Conservation (phyloP, 2,329 filamentous ascomycete species). For the Colletotrichum tropicale region DNA sequence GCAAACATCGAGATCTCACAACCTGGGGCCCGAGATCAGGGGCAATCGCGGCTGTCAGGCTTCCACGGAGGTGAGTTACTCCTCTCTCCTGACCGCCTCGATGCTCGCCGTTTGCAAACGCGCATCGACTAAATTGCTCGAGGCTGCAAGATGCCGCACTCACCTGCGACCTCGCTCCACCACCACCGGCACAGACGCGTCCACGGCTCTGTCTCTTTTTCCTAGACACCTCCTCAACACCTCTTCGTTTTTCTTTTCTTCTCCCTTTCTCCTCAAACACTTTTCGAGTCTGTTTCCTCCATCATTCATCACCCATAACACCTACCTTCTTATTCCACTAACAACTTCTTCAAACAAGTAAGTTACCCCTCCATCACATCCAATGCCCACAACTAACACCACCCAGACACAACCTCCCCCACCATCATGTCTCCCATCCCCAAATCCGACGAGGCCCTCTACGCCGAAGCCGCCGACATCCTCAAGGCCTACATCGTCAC, state of each 20-base stretch:
- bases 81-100: not conserved
- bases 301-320: accelerated
- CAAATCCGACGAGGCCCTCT: not conserved
- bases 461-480: not conserved
- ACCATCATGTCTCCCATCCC: not conserved
- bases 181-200: not conserved
- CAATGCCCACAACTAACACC: not conserved
- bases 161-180: accelerated
- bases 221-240: not conserved
- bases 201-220: not conserved
- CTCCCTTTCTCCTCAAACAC: accelerated
- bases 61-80: accelerated
- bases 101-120: not conserved
- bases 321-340: not conserved
- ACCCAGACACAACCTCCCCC: too few relatives aligned
- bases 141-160: not conserved
- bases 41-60: not conserved
- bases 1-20: not conserved
- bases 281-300: not conserved
- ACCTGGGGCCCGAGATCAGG: accelerated
- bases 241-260: not conserved
- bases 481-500: not conserved
- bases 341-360: accelerated
- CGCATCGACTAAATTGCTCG: not conserved
- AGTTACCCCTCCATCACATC: accelerated